Evolutionary conservation across 2,329 filamentous ascomycete species (phyloP), one percentile per base, ranked within the genome.

Genomic region (Alternaria sp.): DNA sequence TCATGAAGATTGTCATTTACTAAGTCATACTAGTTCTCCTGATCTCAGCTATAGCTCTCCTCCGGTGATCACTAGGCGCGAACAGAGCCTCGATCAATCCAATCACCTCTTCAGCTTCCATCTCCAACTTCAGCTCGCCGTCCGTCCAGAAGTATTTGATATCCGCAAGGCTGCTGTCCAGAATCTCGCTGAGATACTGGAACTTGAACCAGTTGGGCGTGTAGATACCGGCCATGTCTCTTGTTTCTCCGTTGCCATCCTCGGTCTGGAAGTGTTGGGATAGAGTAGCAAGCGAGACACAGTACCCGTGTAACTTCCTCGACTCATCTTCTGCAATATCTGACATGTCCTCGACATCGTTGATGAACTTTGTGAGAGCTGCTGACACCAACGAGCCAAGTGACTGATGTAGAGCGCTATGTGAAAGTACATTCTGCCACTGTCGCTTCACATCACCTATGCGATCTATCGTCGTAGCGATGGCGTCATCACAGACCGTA

Each of bases 131-230:
- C 69, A 90, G 71, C 74, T 88, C 88, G n/a, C 87, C 87, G 68
- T 90, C 88, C 3, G 82, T 83, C 88, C 88, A 90, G 46, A 90
- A 75, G 66, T 86, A 90, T 70, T 86, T 89, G 78, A 90, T 90
- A 70, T 90, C 88, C 19, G 86, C 88, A 15, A 90, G 78, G 52
- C 84, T 87, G 59, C 86, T 86, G 57, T 90, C 88, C 56, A 90
- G 74, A 47, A 90, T 89, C 67, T 90, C 88, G 45, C 84, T 80
- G 56, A 90, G 73, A 68, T 90, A 90, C 73, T 89, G 87, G 72
- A 90, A 90, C 63, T 87, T 88, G 65, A 90, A 81, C 88, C 88
- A 90, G 66, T 85, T 86, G 5, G 85, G 83, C 50, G 87, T 86
- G 66, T 90, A 90, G 10, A 90, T 81, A 23, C 86, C 86, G 5